Evolutionary conservation across 2,329 filamentous ascomycete species (phyloP).

Genomic region (Penicillium sp.): DNA sequence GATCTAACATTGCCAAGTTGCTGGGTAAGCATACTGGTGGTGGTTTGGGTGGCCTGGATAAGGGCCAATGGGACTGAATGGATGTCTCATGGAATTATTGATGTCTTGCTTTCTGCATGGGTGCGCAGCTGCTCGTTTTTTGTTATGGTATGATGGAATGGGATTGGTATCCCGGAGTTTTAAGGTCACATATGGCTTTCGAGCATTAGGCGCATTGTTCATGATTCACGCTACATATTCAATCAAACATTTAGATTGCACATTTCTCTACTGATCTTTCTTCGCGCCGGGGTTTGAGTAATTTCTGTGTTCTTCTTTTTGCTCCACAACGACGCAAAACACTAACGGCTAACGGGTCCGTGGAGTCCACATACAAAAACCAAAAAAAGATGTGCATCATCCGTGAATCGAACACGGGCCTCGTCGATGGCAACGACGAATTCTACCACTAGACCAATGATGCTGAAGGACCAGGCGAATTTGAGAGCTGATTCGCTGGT

Average conservation of each 20-base stretch:
- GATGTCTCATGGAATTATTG: background rate
- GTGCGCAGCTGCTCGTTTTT: background rate
- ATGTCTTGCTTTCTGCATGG: background rate
- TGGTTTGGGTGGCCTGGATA: conserved; percentile 38
- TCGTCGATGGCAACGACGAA: conserved; percentile 49
- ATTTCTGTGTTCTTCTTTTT: background rate
- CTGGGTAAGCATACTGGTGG: conserved; percentile 41
- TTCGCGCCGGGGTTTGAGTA: background rate
- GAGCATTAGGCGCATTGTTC: background rate
- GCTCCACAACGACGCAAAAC: background rate
- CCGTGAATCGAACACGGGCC: conserved; percentile 50
- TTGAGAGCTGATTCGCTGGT: conserved; percentile 9
- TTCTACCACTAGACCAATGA: conserved; percentile 50
- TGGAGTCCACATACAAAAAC: background rate
- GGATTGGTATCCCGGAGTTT: background rate
- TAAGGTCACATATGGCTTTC: background rate
- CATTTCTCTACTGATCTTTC: background rate
- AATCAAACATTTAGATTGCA: background rate
- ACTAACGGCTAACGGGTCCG: background rate
- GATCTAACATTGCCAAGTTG: conserved; percentile 38
- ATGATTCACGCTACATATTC: background rate
- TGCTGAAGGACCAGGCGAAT: conserved; percentile 23
- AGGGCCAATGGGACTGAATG: conserved; percentile 45
- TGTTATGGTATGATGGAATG: background rate
- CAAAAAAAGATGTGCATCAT: conserved; percentile 28